phyloP scores from a whole-genome alignment of 768 basidiomycete genomes.

The Suillus occidentalis region DNA sequence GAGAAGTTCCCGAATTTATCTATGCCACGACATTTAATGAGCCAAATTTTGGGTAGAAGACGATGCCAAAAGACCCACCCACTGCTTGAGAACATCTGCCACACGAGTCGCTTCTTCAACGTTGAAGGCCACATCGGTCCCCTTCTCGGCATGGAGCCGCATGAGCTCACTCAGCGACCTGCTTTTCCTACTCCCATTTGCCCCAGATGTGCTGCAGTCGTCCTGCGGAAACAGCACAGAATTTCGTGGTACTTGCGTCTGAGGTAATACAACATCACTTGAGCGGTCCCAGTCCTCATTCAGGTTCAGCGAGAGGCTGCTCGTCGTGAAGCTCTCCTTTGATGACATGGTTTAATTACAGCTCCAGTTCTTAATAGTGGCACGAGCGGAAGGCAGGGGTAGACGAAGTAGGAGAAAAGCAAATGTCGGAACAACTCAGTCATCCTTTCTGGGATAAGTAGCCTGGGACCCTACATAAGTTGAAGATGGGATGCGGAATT shows the following conservation, averaged over 20 bases:
- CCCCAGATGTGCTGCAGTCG: constrained; percentile 21
- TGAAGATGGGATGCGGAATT: too few species aligned
- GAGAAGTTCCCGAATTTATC: constrained; percentile 79
- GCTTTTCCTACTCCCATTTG: constrained; percentile 21
- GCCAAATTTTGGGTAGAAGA: neutral
- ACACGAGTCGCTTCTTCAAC: constrained; percentile 67
- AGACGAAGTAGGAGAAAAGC: neutral
- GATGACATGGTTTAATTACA: constrained; percentile 34
- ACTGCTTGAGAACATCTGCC: constrained; percentile 74
- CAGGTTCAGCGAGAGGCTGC: constrained; percentile 50
- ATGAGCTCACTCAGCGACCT: constrained; percentile 74
- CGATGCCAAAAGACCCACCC: constrained; percentile 47
- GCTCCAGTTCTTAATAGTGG: neutral
- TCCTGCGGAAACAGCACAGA: constrained; percentile 57
- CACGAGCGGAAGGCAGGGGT: neutral
- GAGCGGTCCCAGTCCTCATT: constrained; percentile 69
- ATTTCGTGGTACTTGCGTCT: constrained; percentile 48
- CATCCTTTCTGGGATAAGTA: neutral
- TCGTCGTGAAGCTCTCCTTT: constrained; percentile 46
- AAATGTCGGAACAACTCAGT: neutral
- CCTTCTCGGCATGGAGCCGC: constrained; percentile 70
- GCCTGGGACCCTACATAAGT: neutral
- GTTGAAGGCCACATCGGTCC: constrained; percentile 60
- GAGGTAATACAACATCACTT: constrained; percentile 23
- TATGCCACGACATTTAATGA: constrained; percentile 25